Evolutionary conservation across 2,329 filamentous ascomycete genomes (phyloP).

Genomic region (Tolypocladium sp.): DNA sequence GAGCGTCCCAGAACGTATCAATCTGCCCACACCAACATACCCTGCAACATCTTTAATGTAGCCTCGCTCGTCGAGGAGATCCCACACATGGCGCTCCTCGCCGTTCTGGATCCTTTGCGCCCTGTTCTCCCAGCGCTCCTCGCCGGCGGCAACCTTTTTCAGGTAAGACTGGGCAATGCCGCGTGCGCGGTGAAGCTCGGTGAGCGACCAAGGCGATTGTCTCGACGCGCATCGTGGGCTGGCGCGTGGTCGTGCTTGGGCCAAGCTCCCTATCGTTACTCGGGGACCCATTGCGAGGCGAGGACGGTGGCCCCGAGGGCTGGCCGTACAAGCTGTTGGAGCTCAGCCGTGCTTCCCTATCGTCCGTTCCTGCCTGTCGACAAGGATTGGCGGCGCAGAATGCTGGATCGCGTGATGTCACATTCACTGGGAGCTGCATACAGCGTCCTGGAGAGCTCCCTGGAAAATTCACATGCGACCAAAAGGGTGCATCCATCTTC

Average conservation of each 20-base stretch:
- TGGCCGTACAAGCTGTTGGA: background rate
- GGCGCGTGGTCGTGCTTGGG: conserved; percentile 13
- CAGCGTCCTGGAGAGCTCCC: background rate
- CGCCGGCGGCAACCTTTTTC: conserved; percentile 31
- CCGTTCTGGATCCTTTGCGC: conserved; percentile 41
- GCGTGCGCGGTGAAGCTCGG: conserved; percentile 19
- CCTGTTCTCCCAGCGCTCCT: conserved; percentile 36
- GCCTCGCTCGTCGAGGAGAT: conserved; percentile 61
- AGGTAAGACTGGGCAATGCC: conserved; percentile 31
- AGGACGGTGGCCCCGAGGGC: background rate
- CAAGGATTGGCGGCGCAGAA: background rate
- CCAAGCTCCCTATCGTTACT: conserved; percentile 12
- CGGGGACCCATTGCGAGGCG: conserved; percentile 17
- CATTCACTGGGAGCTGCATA: background rate
- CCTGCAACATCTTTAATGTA: conserved; percentile 67
- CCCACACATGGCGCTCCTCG: conserved; percentile 45
- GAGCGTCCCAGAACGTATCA: background rate
- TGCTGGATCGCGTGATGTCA: background rate
- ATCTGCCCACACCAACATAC: conserved; percentile 33
- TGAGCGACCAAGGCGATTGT: conserved; percentile 9
- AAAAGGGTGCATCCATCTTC: conserved; percentile 4
- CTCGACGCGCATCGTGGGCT: conserved; percentile 13
- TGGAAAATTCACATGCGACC: conserved; percentile 17
- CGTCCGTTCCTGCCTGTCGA: background rate
- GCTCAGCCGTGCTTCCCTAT: background rate